A percentile compares a stretch with the other conserved stretches of the same genome.
These are phyloP conservation scores for Boletus sp. DNA, from an alignment of 768 basidiomycete genomes.

Conservation along the genomic window DNA sequence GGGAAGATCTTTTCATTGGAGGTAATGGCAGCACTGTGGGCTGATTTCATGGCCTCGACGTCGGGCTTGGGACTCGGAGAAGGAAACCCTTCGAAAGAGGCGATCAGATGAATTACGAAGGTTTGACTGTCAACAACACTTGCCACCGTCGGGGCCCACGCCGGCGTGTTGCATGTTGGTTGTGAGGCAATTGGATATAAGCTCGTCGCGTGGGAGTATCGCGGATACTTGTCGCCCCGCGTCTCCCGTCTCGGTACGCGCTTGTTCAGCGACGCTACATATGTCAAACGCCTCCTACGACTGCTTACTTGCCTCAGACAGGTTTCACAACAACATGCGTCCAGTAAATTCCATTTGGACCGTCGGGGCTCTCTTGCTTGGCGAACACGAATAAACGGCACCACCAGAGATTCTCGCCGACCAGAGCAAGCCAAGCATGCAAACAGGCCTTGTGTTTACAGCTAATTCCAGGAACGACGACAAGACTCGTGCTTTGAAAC, in stretches of 20 bases:
- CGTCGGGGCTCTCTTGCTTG: neutral
- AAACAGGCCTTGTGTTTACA: neutral
- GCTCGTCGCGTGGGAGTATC: conserved; percentile 7
- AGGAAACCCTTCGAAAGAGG: conserved; percentile 6
- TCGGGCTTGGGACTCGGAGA: neutral
- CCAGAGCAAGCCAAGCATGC: neutral
- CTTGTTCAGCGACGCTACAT: too few relatives aligned
- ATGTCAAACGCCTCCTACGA: too few relatives aligned
- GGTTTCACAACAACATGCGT: neutral
- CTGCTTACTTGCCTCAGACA: neutral
- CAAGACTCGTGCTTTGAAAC: neutral
- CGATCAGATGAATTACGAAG: neutral
- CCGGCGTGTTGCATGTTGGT: conserved; percentile 13
- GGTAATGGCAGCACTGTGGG: conserved; percentile 18
- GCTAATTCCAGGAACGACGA: neutral
- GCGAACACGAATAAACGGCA: neutral
- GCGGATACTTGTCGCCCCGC: neutral
- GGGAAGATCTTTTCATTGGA: conserved; percentile 38
- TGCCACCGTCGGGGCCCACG: conserved; percentile 4
- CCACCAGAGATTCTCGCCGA: neutral
- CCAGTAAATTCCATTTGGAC: neutral
- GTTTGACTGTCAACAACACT: neutral
- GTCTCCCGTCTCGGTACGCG: too few relatives aligned
- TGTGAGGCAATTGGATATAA: neutral
- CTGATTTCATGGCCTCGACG: conserved; percentile 13